Evolutionary conservation across 2,329 filamentous ascomycete species (phyloP).

Genomic region (Cordyceps tenuipes): DNA sequence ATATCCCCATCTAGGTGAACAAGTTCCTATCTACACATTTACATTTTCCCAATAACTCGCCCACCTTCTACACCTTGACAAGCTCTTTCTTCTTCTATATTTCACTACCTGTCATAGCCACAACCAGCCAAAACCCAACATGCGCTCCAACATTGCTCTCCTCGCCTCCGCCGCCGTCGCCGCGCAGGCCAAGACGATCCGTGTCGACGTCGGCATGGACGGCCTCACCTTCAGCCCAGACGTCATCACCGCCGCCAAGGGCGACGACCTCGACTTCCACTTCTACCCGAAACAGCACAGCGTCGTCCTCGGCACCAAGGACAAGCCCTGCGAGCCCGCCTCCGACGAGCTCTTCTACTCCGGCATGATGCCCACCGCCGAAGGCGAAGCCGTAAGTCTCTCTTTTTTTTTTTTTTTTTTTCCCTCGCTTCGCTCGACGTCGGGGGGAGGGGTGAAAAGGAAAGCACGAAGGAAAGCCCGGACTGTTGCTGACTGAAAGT

Average conservation of each 20-base stretch:
- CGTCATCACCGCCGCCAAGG: constrained; percentile 33
- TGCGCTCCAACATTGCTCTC: constrained; percentile 4
- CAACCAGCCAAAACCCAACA: not conserved
- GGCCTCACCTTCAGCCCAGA: constrained; percentile 36
- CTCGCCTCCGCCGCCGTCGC: constrained; percentile 10
- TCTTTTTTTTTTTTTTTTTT: not conserved
- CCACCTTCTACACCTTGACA: too few species aligned
- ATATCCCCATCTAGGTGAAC: too few species aligned
- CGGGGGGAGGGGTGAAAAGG: too few species aligned
- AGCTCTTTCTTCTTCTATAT: not conserved
- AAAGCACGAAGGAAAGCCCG: too few species aligned
- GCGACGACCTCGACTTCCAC: constrained; percentile 45
- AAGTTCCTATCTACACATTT: too few species aligned
- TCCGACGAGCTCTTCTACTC: constrained; percentile 2
- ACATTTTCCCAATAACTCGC: too few species aligned
- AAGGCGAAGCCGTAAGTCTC: not conserved
- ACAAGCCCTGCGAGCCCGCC: constrained; percentile 37
- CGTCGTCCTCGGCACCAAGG: constrained; percentile 40
- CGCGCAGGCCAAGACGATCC: constrained; percentile 20
- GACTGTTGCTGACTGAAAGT: too few species aligned
- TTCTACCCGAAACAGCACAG: constrained; percentile 43
- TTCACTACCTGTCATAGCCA: not conserved
- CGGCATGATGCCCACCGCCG: not conserved
- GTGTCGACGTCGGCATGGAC: constrained; percentile 35
- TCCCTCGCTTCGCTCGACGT: constrained; percentile 3